Conservation (phyloP, 106 monocot genomes). For the Dendrobium nobile region DNA sequence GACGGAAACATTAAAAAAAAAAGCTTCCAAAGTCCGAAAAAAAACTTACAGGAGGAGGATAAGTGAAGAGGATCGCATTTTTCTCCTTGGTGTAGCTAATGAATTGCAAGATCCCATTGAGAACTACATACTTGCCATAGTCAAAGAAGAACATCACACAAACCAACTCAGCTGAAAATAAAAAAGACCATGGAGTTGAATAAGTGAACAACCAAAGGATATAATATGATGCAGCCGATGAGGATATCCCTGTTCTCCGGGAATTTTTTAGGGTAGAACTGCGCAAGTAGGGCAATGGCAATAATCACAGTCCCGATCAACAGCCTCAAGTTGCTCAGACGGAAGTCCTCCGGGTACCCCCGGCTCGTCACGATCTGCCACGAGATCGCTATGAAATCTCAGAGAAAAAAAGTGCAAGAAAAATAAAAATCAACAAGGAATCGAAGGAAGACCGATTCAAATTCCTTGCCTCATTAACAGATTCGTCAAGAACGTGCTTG, state of each 20-base stretch:
- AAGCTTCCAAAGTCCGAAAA: not conserved
- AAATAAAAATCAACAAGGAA: not conserved
- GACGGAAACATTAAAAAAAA: not conserved
- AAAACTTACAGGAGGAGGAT: conserved; percentile 71
- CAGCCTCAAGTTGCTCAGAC: conserved; percentile 65
- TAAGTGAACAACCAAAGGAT: conserved; percentile 43
- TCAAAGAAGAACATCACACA: conserved; percentile 35
- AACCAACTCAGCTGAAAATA: not conserved
- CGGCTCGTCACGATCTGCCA: conserved; percentile 66
- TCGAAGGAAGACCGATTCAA: not conserved
- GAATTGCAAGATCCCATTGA: conserved; percentile 66
- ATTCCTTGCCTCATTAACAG: conserved; percentile 57
- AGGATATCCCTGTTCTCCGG: conserved; percentile 85
- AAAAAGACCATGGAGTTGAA: not conserved
- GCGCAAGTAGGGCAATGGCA: conserved; percentile 68
- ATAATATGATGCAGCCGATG: conserved; percentile 77
- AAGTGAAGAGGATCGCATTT: conserved; percentile 89
- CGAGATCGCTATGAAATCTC: not conserved
- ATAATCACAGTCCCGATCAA: conserved; percentile 64
- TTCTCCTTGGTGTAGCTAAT: conserved; percentile 87
- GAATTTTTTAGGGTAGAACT: conserved; percentile 96
- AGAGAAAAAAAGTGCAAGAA: conserved; percentile 8
- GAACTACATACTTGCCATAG: conserved; percentile 72
- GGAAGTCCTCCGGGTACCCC: conserved; percentile 72
- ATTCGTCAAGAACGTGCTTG: conserved; percentile 91